These are phyloP conservation scores for Monosporozyma servazzii DNA, from an alignment of 805 yeast genomes.

Conservation along the genomic window DNA sequence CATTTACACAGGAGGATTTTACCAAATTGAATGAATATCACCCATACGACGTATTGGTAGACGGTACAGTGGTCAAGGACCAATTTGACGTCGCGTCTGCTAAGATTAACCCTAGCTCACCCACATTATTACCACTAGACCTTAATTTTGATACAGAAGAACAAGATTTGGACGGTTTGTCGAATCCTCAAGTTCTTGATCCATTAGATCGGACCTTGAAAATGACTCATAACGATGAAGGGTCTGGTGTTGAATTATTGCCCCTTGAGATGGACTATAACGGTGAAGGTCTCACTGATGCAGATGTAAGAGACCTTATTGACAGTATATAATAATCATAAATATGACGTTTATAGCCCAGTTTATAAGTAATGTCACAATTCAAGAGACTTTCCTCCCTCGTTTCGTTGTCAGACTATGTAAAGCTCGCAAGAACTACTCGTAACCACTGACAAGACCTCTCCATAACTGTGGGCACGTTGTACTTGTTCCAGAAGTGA, in stretches of 20 bases:
- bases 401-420: too few species aligned
- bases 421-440: too few species aligned
- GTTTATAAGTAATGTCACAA: neutral
- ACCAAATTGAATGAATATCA: conserved; percentile 13
- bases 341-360: neutral
- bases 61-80: neutral
- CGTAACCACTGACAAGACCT: too few species aligned
- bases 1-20: conserved; percentile 30
- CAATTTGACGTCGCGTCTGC: neutral
- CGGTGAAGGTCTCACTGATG: conserved; percentile 20
- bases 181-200: neutral
- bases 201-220: neutral
- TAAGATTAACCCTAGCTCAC: neutral
- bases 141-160: neutral
- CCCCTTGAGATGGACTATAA: neutral
- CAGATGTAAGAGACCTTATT: conserved; percentile 21
- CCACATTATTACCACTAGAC: neutral
- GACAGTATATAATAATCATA: neutral
- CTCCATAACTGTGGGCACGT: too few species aligned
- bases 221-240: neutral
- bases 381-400: neutral
- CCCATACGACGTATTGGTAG: neutral
- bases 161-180: neutral
- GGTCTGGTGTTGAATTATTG: neutral
- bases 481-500: too few species aligned